Conservation (phyloP, 1,284 basidiomycete species). For the Trichosporon ovoides region DNA sequence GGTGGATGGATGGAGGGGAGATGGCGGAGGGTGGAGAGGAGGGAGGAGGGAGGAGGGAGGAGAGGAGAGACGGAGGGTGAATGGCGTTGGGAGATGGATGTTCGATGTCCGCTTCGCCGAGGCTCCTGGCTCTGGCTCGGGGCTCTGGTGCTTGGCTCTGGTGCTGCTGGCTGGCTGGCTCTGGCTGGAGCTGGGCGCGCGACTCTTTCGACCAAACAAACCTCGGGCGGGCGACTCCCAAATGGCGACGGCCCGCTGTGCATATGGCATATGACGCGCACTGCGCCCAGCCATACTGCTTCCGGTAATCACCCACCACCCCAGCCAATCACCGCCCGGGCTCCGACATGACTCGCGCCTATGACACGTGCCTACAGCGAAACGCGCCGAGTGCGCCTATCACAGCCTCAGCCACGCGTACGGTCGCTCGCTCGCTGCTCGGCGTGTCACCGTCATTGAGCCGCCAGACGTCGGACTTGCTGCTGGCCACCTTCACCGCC, state of each 20-base stretch:
- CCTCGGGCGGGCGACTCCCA: not conserved
- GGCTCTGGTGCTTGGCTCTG: too few relatives aligned
- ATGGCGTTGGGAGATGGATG: not conserved
- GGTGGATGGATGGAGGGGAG: slow-evolving; percentile 11
- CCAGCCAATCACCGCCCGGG: not conserved
- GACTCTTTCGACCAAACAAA: slow-evolving; percentile 1
- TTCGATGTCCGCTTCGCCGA: not conserved
- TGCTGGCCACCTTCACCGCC: slow-evolving; percentile 7
- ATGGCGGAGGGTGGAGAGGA: not conserved
- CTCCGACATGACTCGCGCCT: not conserved
- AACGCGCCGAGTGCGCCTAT: not conserved
- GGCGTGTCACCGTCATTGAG: slow-evolving; percentile 3
- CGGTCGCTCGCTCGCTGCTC: not conserved
- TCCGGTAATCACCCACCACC: not conserved
- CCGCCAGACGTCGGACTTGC: not conserved
- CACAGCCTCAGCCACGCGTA: not conserved
- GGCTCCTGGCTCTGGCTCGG: not conserved
- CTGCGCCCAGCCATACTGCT: not conserved
- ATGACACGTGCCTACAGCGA: not conserved
- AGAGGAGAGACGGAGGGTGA: not conserved
- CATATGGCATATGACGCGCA: not conserved
- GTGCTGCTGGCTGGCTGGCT: too few relatives aligned
- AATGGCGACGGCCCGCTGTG: not conserved
- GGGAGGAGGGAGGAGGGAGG: not conserved
- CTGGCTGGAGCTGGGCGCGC: too few relatives aligned